A percentile compares a stretch with the other conserved stretches of the same genome.
phyloP scores from a whole-genome alignment of 768 basidiomycete genomes.

The Xerocomus spinulosus region DNA sequence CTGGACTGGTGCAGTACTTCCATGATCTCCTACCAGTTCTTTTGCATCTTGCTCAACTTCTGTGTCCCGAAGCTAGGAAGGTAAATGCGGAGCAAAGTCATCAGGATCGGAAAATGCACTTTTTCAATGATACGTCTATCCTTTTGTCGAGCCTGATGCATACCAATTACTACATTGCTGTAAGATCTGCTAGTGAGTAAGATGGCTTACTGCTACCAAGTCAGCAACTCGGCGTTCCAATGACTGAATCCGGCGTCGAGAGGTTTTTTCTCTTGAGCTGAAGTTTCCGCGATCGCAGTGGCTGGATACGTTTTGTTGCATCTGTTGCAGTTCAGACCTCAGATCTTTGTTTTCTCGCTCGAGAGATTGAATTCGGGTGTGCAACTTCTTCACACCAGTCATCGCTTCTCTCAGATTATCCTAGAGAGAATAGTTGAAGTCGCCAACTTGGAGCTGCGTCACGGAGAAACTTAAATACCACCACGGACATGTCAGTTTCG shows the following conservation, averaged over 20 bases:
- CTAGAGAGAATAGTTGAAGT: slow-evolving; percentile 1
- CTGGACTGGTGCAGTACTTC: not conserved
- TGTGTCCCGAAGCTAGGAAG: slow-evolving; percentile 10
- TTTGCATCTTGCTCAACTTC: slow-evolving; percentile 15
- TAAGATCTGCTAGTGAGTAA: not conserved
- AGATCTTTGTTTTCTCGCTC: slow-evolving; percentile 4
- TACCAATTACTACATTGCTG: not conserved
- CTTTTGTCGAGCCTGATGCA: slow-evolving; percentile 9
- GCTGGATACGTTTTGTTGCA: not conserved
- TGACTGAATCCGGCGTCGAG: slow-evolving; percentile 6
- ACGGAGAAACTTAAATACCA: slow-evolving; percentile 5
- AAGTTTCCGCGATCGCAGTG: not conserved
- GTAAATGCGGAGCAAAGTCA: not conserved
- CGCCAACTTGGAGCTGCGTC: not conserved
- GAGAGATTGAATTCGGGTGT: slow-evolving; percentile 8
- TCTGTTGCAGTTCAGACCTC: slow-evolving; percentile 2
- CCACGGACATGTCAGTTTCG: slow-evolving; percentile 1
- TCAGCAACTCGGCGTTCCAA: slow-evolving; percentile 4
- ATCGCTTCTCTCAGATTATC: slow-evolving; percentile 4
- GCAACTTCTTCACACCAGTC: slow-evolving; percentile 10
- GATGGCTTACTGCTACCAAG: slow-evolving; percentile 6
- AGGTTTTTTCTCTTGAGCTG: not conserved
- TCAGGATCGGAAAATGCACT: not conserved
- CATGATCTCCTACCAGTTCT: slow-evolving; percentile 6
- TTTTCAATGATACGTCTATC: slow-evolving; percentile 15